These are phyloP conservation scores for Pseudocercospora crystallina DNA, from an alignment of 2,329 filamentous ascomycete genomes.

Conservation along the genomic window DNA sequence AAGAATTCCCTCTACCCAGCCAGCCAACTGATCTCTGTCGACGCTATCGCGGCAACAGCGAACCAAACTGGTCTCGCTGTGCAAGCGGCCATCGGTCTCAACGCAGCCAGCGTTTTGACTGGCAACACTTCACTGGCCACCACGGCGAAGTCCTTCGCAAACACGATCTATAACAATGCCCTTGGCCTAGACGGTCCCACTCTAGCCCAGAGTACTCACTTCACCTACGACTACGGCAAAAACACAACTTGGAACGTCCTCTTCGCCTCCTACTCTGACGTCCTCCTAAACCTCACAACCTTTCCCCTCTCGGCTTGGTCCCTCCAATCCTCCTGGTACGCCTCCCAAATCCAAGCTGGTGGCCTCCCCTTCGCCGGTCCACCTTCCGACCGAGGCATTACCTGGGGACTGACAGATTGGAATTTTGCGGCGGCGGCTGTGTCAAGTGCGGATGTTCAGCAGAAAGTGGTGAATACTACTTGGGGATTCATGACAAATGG, in stretches of 20 bases:
- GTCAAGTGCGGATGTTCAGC: conserved; percentile 16
- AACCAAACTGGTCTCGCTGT: conserved; percentile 41
- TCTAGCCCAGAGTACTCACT: conserved; percentile 33
- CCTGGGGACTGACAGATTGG: conserved; percentile 30
- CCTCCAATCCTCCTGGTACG: conserved; percentile 26
- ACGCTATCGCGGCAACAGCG: conserved; percentile 55
- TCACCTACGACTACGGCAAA: conserved; percentile 49
- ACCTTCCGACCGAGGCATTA: conserved; percentile 19
- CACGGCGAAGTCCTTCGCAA: conserved; percentile 19
- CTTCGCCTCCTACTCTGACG: conserved; percentile 54
- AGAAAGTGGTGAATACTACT: conserved; percentile 25
- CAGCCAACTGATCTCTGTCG: conserved; percentile 57
- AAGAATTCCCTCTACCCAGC: conserved; percentile 54
- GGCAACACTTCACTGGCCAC: conserved; percentile 47
- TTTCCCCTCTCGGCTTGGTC: conserved; percentile 36
- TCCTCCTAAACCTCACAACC: conserved; percentile 44
- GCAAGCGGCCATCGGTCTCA: conserved; percentile 36
- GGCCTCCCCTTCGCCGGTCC: conserved; percentile 27
- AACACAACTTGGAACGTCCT: conserved; percentile 40
- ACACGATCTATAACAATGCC: conserved; percentile 24
- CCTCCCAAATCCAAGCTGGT: conserved; percentile 19
- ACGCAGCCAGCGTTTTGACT: conserved; percentile 42
- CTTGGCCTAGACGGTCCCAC: conserved; percentile 25
- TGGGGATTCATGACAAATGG: conserved; percentile 28
- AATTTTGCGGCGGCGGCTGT: conserved; percentile 27